These are phyloP conservation scores for Trichoderma breve DNA, from an alignment of 2,329 filamentous ascomycete species.

Conservation along the genomic window DNA sequence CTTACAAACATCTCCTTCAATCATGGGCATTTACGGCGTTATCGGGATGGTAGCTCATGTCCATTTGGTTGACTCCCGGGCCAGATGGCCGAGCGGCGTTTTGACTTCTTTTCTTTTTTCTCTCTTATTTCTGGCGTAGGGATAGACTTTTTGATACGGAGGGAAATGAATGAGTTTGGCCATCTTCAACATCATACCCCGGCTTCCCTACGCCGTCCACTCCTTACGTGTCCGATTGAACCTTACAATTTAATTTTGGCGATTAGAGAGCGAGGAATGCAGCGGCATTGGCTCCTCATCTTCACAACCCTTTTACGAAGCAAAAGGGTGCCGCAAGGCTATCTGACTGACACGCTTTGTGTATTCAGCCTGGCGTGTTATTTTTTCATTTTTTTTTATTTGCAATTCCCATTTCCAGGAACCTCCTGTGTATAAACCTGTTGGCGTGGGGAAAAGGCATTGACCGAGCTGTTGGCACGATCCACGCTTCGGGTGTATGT, in stretches of 20 bases:
- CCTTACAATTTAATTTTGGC: constrained; percentile 30
- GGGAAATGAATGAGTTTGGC: constrained; percentile 22
- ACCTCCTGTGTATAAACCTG: constrained; percentile 15
- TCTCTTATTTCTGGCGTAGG: constrained; percentile 35
- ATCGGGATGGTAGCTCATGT: constrained; percentile 40
- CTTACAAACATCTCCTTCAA: constrained; percentile 24
- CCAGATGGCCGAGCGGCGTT: constrained; percentile 39
- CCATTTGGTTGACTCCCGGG: constrained; percentile 34
- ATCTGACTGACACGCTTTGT: not conserved
- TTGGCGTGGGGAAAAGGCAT: constrained; percentile 10
- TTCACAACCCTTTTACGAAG: constrained; percentile 6
- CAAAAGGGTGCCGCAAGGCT: constrained; percentile 4
- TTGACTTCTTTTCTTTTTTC: constrained; percentile 32
- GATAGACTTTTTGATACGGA: constrained; percentile 30
- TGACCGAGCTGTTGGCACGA: not conserved
- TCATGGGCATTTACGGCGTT: constrained; percentile 45
- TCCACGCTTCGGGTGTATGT: constrained; percentile 12
- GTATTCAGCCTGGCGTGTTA: constrained; percentile 10
- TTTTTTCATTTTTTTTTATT: not conserved
- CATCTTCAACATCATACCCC: constrained; percentile 20
- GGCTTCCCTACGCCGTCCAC: constrained; percentile 39
- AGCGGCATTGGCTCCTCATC: constrained; percentile 7
- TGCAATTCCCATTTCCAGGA: constrained; percentile 18
- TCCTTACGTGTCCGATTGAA: constrained; percentile 36
- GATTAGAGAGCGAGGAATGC: constrained; percentile 26